These are phyloP conservation scores for Tetrapisispora arboricola DNA, from an alignment of 805 yeast genomes.

Conservation along the genomic window DNA sequence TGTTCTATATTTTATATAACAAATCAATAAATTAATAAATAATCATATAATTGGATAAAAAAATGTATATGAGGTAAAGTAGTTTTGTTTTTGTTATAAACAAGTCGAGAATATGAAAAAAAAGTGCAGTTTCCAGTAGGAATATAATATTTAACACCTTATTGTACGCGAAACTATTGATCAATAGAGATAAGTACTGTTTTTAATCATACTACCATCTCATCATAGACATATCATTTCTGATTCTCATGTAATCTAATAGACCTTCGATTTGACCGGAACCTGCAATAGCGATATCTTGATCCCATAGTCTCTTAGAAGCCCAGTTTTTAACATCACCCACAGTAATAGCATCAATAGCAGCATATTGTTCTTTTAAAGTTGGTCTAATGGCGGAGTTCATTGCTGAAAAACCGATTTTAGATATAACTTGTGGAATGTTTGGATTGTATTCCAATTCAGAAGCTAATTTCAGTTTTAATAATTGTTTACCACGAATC, in stretches of 20 bases:
- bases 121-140: background rate
- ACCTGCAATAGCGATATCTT: conserved; percentile 73
- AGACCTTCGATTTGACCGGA: conserved; percentile 80
- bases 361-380: conserved; percentile 18
- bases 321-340: conserved; percentile 66
- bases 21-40: conserved; percentile 2
- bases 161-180: background rate
- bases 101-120: conserved; percentile 2
- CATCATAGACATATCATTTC: conserved; percentile 85
- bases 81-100: background rate
- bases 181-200: too few relatives aligned
- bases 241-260: conserved; percentile 74
- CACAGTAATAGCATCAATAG: conserved; percentile 54
- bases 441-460: conserved; percentile 1
- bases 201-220: conserved; percentile 45
- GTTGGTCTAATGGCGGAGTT: background rate
- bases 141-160: background rate
- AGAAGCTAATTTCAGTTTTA: conserved; percentile 50
- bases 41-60: background rate
- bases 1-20: background rate
- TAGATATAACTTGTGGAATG: background rate
- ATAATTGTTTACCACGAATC: conserved; percentile 62
- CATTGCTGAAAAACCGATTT: conserved; percentile 3
- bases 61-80: background rate
- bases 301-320: conserved; percentile 66